These are phyloP conservation scores for Geotrichum candidum DNA, from an alignment of 1,139 yeast genomes.

Conservation along the genomic window DNA sequence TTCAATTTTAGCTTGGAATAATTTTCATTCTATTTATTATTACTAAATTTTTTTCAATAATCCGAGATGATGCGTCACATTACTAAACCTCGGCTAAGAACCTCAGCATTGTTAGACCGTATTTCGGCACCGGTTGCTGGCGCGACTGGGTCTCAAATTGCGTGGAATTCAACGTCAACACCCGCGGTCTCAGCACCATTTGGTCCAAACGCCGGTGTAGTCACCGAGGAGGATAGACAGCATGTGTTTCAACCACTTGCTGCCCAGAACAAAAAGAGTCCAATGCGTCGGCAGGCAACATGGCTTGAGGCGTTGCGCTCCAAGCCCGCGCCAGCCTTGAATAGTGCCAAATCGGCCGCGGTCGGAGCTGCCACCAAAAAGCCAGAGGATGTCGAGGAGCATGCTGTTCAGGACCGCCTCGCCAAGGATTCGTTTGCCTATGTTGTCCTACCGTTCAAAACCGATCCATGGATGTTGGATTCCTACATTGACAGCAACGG, in stretches of 20 bases:
- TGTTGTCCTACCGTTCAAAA: neutral
- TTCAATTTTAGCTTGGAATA: neutral
- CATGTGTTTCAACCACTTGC: constrained; percentile 5
- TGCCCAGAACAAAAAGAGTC: constrained; percentile 1
- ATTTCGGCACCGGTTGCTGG: neutral
- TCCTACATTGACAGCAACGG: constrained; percentile 3
- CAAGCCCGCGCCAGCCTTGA: neutral
- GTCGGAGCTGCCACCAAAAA: neutral
- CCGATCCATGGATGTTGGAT: neutral
- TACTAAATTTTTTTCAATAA: neutral
- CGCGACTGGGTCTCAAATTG: neutral
- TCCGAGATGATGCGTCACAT: neutral
- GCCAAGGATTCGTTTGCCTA: neutral
- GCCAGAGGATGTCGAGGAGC: neutral
- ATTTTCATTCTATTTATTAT: neutral
- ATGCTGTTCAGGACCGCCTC: neutral
- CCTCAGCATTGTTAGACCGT: neutral
- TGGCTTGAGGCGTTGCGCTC: neutral
- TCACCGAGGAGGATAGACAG: constrained; percentile 2
- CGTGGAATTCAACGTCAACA: neutral
- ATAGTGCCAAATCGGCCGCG: too few relatives aligned
- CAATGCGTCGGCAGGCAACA: constrained; percentile 2
- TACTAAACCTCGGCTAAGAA: neutral
- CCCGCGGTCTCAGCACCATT: neutral
- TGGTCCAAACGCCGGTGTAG: constrained; percentile 1